A percentile compares a stretch with the other conserved stretches of the same genome.
These are phyloP conservation scores for Artemisia annua DNA, from an alignment of 129 eudicot genomes.

Conservation along the genomic window DNA sequence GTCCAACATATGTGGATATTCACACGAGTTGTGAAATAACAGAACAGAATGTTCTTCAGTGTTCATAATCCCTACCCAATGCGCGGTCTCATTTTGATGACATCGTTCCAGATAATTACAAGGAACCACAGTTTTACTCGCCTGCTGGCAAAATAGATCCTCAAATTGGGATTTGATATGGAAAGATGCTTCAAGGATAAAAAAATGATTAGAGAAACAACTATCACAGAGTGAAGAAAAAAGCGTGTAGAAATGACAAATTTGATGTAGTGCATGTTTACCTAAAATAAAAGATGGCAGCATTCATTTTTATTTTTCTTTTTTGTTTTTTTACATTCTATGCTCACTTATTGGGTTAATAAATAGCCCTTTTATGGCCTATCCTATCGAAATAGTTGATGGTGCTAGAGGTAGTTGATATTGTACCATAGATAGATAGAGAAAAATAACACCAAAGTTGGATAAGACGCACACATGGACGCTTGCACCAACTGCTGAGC, in stretches of 20 bases:
- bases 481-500: constrained; percentile 77
- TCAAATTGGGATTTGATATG: constrained; percentile 38
- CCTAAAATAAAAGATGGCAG: constrained; percentile 20
- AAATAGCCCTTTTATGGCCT: too few species aligned
- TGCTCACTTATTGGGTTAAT: not conserved
- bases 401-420: too few species aligned
- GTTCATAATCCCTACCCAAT: constrained; percentile 59
- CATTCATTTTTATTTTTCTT: constrained; percentile 27
- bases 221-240: constrained; percentile 19
- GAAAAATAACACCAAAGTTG: constrained; percentile 37
- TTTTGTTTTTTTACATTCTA: not conserved
- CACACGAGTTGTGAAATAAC: constrained; percentile 23
- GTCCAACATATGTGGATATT: constrained; percentile 32
- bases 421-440: constrained; percentile 22
- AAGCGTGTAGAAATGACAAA: too few species aligned
- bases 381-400: too few species aligned
- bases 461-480: constrained; percentile 47
- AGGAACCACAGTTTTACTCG: constrained; percentile 37
- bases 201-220: constrained; percentile 17
- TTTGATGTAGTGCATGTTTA: too few species aligned
- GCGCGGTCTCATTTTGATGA: constrained; percentile 34
- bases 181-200: constrained; percentile 32
- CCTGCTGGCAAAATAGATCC: constrained; percentile 39
- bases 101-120: constrained; percentile 17
- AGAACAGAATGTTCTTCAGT: constrained; percentile 30